phyloP scores from a whole-genome alignment of 495 filamentous ascomycete genomes.

The Schizothecium vesticola region DNA sequence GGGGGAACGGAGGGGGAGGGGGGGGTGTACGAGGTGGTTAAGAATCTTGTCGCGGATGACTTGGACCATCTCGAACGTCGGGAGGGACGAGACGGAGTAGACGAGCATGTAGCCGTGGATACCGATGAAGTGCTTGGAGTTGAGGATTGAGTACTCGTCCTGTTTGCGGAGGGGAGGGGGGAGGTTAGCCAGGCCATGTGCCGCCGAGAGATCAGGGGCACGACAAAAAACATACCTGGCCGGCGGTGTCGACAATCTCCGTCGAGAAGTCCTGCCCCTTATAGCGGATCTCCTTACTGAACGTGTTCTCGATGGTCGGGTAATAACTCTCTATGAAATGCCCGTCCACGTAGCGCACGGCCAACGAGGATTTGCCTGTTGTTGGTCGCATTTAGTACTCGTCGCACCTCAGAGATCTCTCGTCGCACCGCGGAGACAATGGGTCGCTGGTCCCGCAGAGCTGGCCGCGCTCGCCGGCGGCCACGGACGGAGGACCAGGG shows the following conservation, averaged over 20 bases:
- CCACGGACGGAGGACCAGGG: no score
- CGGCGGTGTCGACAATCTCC: conserved; percentile 97
- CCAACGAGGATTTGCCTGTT: conserved; percentile 95
- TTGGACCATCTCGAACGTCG: conserved; percentile 94
- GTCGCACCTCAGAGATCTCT: not conserved
- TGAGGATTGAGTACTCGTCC: conserved; percentile 98
- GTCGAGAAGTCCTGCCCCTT: conserved; percentile 91
- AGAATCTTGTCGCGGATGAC: conserved; percentile 96
- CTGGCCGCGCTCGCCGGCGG: no score
- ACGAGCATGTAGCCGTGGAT: conserved; percentile 99
- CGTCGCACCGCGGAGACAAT: no score
- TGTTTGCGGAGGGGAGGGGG: no score
- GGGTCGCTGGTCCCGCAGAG: no score
- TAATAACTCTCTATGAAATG: conserved; percentile 99
- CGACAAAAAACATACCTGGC: conserved; percentile 77
- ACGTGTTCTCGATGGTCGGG: conserved; percentile 98
- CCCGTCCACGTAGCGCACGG: conserved; percentile 94
- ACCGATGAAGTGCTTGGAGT: conserved; percentile 98
- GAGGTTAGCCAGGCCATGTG: not conserved
- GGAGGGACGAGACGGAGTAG: conserved; percentile 86
- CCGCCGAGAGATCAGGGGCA: not conserved
- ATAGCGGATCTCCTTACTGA: conserved; percentile 87
- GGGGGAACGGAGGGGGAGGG: not conserved
- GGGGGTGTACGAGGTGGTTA: conserved; percentile 70
- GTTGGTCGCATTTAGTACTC: not conserved